Base-by-base conservation (phyloP, 345 rosid genomes). In the Camelina hispida region DNA sequence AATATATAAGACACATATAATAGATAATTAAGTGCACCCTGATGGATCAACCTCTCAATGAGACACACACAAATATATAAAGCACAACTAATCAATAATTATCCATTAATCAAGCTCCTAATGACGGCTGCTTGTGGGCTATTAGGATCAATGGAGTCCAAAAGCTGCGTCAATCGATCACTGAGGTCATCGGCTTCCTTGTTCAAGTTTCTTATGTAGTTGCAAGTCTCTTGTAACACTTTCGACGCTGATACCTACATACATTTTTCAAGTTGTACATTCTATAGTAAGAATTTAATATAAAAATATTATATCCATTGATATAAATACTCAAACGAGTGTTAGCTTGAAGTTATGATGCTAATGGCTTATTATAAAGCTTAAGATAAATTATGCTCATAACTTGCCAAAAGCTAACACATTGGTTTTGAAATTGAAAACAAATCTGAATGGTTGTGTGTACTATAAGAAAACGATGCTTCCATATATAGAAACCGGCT, bases 171-270 rank as follows among this genome's bases (percentile, higher is more conserved):
- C 69, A 94, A 71, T 65, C 99, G 84, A 68, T 90, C 97, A 74
- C 99, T 91, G 37, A 94, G 84, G 73, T 90, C 97, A 64, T 89
- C 91, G 28, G 90, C 97, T 79, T 94, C 97, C 78, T 79, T 85
- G 73, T 94, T 96, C 86, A 94, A 85, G 85, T 76, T 87, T 85
- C 88, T 82, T 52, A 94, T 91, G 77, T 94, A 90, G 81, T 89
- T 88, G 89, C 99, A 94, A 13, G 99, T 94, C 80, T 94, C 99
- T 63, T 91, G 97, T 62, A 94, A 83, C 50, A 94, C 97, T 80
- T 84, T 94, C 3, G 99, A 85, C 51, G 96, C 95, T 59, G 99
- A 90, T 66, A 83, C 96, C 98, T 94, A 58, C 43, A 47, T 8
- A 56, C 1, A 58, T 9, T 44, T 30, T 59, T 22, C 11, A 46